Conservation (phyloP, 2,329 filamentous ascomycete species). For the Aciculosporium take region DNA sequence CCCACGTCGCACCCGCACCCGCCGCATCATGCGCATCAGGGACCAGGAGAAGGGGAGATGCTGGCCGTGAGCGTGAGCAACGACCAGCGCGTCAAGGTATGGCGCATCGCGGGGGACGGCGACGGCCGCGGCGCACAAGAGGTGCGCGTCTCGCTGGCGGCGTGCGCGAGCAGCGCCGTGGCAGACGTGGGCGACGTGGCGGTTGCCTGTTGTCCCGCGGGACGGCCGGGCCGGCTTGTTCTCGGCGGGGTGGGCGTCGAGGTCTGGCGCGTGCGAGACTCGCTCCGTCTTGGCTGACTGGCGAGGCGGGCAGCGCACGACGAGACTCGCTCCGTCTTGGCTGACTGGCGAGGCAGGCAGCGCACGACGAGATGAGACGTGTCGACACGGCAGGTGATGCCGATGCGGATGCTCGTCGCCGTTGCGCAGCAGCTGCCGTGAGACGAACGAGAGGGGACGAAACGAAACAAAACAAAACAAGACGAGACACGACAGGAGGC, state of each 20-base stretch:
- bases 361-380: too few species aligned
- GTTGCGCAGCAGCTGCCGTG: too few species aligned
- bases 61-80: conserved; percentile 37
- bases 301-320: too few species aligned
- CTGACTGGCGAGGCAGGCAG: too few species aligned
- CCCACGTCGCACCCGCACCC: conserved; percentile 3
- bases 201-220: conserved; percentile 14
- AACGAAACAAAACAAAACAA: too few species aligned
- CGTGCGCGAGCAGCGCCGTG: conserved; percentile 41
- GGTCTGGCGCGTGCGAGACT: conserved; percentile 23
- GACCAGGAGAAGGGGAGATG: conserved; percentile 4
- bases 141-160: conserved; percentile 24
- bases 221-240: conserved; percentile 16
- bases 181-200: conserved; percentile 43
- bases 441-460: too few species aligned
- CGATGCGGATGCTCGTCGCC: too few species aligned
- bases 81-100: conserved; percentile 46
- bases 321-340: too few species aligned
- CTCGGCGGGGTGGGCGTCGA: conserved; percentile 34
- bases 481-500: too few species aligned
- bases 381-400: too few species aligned
- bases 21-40: too few species aligned
- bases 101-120: conserved; percentile 25
- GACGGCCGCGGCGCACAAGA: conserved; percentile 6
- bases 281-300: too few species aligned